Conservation (phyloP, 306 rosid species). For the Mucuna pruriens region DNA sequence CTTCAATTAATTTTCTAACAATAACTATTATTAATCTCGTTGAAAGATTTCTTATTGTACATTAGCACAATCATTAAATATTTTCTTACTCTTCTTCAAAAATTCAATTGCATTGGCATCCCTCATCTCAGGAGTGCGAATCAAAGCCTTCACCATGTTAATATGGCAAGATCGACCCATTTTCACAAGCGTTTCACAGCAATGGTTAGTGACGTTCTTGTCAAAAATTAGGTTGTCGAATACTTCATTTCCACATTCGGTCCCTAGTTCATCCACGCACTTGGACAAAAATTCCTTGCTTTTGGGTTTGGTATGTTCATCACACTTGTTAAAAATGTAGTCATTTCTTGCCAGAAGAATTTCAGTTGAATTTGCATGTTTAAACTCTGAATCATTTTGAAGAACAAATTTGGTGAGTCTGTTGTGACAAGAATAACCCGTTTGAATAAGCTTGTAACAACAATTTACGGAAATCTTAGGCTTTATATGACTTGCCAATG, state of each 20-base stretch:
- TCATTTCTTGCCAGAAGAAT: not conserved
- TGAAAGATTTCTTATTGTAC: not conserved
- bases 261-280: slow-evolving; percentile 11
- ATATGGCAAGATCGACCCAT: slow-evolving; percentile 12
- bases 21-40: not conserved
- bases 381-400: not conserved
- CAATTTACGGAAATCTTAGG: not conserved
- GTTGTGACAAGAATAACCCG: slow-evolving; percentile 24
- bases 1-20: not conserved
- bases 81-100: not conserved
- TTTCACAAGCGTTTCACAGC: slow-evolving; percentile 29
- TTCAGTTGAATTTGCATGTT: not conserved
- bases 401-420: not conserved
- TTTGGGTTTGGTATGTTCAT: not conserved
- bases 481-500: not conserved
- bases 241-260: not conserved
- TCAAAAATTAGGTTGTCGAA: not conserved
- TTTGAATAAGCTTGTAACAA: slow-evolving; percentile 41
- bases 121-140: slow-evolving; percentile 22
- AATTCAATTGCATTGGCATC: not conserved
- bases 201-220: not conserved
- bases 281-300: not conserved
- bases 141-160: slow-evolving; percentile 6
- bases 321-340: slow-evolving; percentile 5
- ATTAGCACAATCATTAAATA: not conserved